A percentile compares a stretch with the other conserved stretches of the same genome.
Conservation (phyloP, 495 filamentous ascomycete species). For the Trichocladium antarcticum region DNA sequence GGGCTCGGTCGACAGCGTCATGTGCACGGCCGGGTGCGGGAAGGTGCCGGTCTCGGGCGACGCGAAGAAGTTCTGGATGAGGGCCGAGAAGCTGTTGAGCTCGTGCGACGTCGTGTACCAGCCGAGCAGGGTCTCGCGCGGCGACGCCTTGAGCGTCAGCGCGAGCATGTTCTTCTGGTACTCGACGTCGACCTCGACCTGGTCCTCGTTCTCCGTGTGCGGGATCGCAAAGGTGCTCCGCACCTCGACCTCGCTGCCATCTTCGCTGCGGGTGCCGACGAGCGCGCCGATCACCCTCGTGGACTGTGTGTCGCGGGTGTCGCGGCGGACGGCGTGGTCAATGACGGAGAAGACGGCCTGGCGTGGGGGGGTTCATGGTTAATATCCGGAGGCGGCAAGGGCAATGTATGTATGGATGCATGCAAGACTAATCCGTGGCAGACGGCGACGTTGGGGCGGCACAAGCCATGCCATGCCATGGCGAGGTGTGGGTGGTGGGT, state of each 20-base stretch:
- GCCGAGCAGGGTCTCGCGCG: conserved; percentile 84
- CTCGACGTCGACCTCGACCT: conserved; percentile 99
- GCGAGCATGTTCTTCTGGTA: conserved; percentile 98
- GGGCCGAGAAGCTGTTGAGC: conserved; percentile 92
- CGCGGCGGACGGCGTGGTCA: conserved; percentile 88
- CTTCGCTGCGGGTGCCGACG: conserved; percentile 82
- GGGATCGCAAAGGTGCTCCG: conserved; percentile 92
- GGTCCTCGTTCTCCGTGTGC: conserved; percentile 94
- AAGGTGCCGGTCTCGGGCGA: conserved; percentile 92
- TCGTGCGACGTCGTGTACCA: conserved; percentile 97
- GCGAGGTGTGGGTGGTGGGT: background rate
- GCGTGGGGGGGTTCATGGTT: background rate
- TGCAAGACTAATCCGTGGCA: too few species aligned
- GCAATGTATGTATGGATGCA: background rate
- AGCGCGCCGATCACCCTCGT: conserved; percentile 94
- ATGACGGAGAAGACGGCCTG: conserved; percentile 94
- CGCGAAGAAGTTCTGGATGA: conserved; percentile 99
- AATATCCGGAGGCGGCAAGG: background rate
- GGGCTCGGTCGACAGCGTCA: conserved; percentile 81
- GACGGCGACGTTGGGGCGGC: conserved; percentile 7
- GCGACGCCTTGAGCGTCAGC: conserved; percentile 85
- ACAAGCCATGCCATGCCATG: too few species aligned
- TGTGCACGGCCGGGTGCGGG: conserved; percentile 89
- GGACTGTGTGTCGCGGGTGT: conserved; percentile 76
- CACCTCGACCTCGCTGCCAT: conserved; percentile 92